These are phyloP conservation scores for Herpotrichia juniperi DNA, from an alignment of 2,329 filamentous ascomycete genomes.

Conservation along the genomic window DNA sequence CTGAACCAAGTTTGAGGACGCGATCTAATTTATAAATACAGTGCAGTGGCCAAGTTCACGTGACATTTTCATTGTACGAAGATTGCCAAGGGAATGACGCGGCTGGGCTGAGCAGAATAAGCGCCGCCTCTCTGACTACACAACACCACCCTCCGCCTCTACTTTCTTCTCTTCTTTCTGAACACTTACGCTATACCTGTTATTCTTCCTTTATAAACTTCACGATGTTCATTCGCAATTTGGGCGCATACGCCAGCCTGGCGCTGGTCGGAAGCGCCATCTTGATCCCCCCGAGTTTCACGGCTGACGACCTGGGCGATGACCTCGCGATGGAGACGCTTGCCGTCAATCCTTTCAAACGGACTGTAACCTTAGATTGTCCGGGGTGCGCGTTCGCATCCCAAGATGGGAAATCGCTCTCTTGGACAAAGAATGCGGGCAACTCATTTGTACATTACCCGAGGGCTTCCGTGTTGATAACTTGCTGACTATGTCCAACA, in stretches of 20 bases:
- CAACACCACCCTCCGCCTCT: conserved; percentile 16
- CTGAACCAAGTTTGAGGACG: no score
- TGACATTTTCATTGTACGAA: no score
- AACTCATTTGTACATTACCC: conserved; percentile 41
- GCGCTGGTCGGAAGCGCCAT: conserved; percentile 45
- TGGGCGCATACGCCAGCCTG: conserved; percentile 41
- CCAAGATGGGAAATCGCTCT: conserved; percentile 23
- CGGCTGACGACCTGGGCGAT: conserved; percentile 32
- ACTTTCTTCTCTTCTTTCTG: conserved; percentile 15
- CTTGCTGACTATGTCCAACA: conserved; percentile 27
- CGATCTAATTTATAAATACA: no score
- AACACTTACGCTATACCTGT: conserved; percentile 11
- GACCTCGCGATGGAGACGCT: conserved; percentile 37
- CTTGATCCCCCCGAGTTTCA: conserved; percentile 41
- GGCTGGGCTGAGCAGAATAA: not conserved
- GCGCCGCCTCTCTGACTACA: conserved; percentile 5
- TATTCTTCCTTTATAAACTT: conserved; percentile 17
- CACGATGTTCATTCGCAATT: conserved; percentile 37
- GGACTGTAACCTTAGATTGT: conserved; percentile 41
- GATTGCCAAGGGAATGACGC: conserved; percentile 8
- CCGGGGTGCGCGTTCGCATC: conserved; percentile 39
- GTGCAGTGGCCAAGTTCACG: no score
- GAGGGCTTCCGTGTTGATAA: not conserved
- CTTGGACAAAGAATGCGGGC: conserved; percentile 38
- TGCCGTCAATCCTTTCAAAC: conserved; percentile 39